phyloP scores from a whole-genome alignment of 2,329 filamentous ascomycete genomes.

The Neofusicoccum umdonicola region DNA sequence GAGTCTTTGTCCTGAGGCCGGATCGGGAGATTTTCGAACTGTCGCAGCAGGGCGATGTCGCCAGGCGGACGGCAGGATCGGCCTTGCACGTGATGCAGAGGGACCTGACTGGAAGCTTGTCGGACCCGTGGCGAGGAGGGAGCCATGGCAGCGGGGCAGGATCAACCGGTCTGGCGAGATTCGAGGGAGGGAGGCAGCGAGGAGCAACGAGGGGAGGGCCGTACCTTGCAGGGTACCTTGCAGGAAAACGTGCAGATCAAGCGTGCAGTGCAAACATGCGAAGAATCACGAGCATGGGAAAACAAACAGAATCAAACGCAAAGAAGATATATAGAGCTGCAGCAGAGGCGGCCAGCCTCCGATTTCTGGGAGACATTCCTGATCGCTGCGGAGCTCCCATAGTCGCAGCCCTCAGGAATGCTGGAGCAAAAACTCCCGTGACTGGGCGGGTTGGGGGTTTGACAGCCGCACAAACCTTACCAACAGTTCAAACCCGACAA shows the following conservation, averaged over 20 bases:
- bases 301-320: slow-evolving; percentile 33
- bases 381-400: slow-evolving; percentile 29
- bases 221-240: slow-evolving; percentile 20
- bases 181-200: slow-evolving; percentile 19
- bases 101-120: slow-evolving; percentile 4
- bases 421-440: slow-evolving; percentile 25
- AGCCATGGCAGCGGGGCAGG: slow-evolving; percentile 22
- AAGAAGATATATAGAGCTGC: slow-evolving; percentile 36
- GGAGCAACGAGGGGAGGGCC: slow-evolving; percentile 19
- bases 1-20: slow-evolving; percentile 52
- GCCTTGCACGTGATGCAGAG: slow-evolving; percentile 18
- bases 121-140: slow-evolving; percentile 19
- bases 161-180: slow-evolving; percentile 26
- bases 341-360: slow-evolving; percentile 34
- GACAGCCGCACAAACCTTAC: slow-evolving; percentile 24
- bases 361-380: slow-evolving; percentile 32
- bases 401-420: slow-evolving; percentile 33
- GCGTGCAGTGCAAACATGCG: slow-evolving; percentile 27
- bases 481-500: slow-evolving; percentile 24
- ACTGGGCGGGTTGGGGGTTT: slow-evolving; percentile 20
- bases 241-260: slow-evolving; percentile 22
- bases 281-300: slow-evolving; percentile 26
- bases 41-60: slow-evolving; percentile 24
- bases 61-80: slow-evolving; percentile 14
- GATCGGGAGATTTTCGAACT: slow-evolving; percentile 35